phyloP scores from a whole-genome alignment of 2,329 filamentous ascomycete species.

The Lithohypha guttulata region DNA sequence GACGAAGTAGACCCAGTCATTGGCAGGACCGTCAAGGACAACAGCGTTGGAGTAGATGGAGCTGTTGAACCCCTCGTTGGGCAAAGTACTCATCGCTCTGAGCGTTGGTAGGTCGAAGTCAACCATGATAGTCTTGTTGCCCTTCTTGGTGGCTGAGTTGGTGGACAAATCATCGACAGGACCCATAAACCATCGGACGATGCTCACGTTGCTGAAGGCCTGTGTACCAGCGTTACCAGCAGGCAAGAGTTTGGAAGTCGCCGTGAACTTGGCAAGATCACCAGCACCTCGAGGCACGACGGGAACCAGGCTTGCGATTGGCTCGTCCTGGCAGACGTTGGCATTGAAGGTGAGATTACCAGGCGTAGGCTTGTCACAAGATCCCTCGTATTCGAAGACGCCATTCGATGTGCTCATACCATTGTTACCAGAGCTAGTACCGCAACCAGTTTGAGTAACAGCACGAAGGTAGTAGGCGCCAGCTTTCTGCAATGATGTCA shows the following conservation, averaged over 20 bases:
- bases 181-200: constrained; percentile 17
- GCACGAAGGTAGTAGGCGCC: constrained; percentile 20
- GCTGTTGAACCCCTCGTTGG: constrained; percentile 16
- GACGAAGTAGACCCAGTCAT: constrained; percentile 20
- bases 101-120: constrained; percentile 16
- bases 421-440: constrained; percentile 11
- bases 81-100: constrained; percentile 16
- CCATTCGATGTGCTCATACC: constrained; percentile 17
- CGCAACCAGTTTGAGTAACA: constrained; percentile 18
- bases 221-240: constrained; percentile 16
- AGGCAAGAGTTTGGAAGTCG: constrained; percentile 15
- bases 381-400: constrained; percentile 17
- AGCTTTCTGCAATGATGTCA: constrained; percentile 11
- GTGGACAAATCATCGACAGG: constrained; percentile 4
- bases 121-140: constrained; percentile 13
- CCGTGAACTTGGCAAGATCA: constrained; percentile 8
- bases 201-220: constrained; percentile 13
- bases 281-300: constrained; percentile 13
- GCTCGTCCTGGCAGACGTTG: constrained; percentile 18
- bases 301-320: constrained; percentile 16
- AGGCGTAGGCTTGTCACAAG: constrained; percentile 10
- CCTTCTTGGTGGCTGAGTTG: constrained; percentile 11
- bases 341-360: constrained; percentile 11
- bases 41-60: constrained; percentile 15
- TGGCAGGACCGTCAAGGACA: constrained; percentile 15